Evolutionary conservation across 805 yeast genomes (phyloP).

Genomic region (Ogataea wickerhamii): DNA sequence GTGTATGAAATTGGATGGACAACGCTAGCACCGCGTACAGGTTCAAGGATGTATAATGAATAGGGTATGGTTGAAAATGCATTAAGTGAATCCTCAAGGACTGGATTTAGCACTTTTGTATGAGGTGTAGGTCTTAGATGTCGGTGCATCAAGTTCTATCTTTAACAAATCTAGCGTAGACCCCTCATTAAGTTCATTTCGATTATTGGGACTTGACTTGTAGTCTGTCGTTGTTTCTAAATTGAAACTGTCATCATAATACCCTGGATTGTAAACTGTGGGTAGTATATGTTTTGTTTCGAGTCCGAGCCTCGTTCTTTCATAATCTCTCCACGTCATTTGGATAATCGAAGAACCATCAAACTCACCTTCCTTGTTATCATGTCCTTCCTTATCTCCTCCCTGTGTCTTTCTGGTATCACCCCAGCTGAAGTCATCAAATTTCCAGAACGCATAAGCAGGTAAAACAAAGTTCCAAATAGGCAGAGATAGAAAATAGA

Average conservation of each 20-base stretch:
- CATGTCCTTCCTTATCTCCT: conserved; percentile 67
- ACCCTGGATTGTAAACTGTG: conserved; percentile 26
- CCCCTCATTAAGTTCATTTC: conserved; percentile 1
- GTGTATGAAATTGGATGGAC: conserved; percentile 12
- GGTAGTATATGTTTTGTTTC: conserved; percentile 22
- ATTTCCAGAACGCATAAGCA: conserved; percentile 86
- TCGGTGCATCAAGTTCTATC: conserved; percentile 6
- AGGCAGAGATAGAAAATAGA: conserved; percentile 81
- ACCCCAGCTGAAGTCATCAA: conserved; percentile 97
- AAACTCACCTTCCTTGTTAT: conserved; percentile 72
- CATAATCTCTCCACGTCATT: conserved; percentile 95
- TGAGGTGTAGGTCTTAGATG: conserved; percentile 12
- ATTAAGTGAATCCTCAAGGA: too few relatives aligned
- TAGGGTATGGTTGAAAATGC: too few relatives aligned
- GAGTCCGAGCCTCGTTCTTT: conserved; percentile 49
- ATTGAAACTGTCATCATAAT: conserved; percentile 7
- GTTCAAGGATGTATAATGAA: too few relatives aligned
- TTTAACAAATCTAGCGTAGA: conserved; percentile 8
- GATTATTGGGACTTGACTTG: not conserved
- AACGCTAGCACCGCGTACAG: too few relatives aligned
- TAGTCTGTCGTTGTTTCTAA: conserved; percentile 4
- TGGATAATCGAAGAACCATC: conserved; percentile 87
- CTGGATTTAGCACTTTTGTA: conserved; percentile 14
- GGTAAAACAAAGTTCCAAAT: conserved; percentile 92
- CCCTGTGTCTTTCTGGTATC: conserved; percentile 80